phyloP scores from a whole-genome alignment of 768 basidiomycete species.

The Mrakia blollopis region DNA sequence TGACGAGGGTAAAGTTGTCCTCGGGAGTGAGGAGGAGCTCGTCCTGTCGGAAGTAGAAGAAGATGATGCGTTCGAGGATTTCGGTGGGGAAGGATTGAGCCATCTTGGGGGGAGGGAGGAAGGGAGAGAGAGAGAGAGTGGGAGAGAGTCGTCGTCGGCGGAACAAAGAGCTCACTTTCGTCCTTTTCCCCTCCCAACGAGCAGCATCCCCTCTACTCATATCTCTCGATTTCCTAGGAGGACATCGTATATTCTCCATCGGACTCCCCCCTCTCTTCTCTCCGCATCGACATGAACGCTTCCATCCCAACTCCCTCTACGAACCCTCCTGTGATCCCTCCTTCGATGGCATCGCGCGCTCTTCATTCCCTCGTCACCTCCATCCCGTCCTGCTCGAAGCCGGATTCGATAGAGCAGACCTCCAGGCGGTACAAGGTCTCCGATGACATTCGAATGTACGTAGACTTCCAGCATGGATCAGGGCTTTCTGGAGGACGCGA shows the following conservation, averaged over 20 bases:
- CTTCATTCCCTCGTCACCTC: slow-evolving; percentile 15
- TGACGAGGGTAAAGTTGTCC: not conserved
- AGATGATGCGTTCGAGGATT: no score
- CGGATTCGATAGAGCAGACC: slow-evolving; percentile 14
- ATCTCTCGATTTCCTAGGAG: not conserved
- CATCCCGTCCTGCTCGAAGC: slow-evolving; percentile 9
- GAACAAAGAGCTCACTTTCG: no score
- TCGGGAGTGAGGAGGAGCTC: not conserved
- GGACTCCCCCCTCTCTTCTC: no score
- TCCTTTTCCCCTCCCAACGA: no score
- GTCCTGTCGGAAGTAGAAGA: not conserved
- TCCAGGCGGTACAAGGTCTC: not conserved
- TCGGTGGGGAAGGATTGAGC: no score
- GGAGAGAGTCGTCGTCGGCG: no score
- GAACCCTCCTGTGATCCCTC: slow-evolving; percentile 10
- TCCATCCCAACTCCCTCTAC: not conserved
- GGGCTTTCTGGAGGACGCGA: no score
- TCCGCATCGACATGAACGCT: slow-evolving; percentile 10
- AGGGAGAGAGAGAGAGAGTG: no score
- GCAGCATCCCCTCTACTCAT: not conserved
- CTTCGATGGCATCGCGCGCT: slow-evolving; percentile 11
- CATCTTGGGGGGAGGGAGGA: no score
- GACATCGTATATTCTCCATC: no score
- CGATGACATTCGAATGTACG: slow-evolving; percentile 6
- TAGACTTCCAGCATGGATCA: no score